Evolutionary conservation across 179 eudicot species (phyloP), one percentile per base, ranked within the genome.

Genomic region (Spergularia azorica): DNA sequence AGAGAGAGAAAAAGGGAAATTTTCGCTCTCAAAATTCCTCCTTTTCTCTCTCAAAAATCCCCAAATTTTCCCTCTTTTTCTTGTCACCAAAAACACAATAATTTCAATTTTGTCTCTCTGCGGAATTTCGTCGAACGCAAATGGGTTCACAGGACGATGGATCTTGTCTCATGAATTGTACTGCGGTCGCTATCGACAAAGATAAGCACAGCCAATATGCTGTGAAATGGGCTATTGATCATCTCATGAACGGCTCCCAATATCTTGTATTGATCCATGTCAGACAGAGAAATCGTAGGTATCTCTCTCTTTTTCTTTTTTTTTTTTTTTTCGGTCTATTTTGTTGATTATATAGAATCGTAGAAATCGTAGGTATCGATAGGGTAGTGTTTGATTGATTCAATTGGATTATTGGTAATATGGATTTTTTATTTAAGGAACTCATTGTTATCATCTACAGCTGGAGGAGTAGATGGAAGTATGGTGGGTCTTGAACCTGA

Each of bases 181-280:
- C 86, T 13, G 83, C 74, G 26, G 88, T 86, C 5, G 88, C 86
- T 12, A 76, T 86, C 56, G 88, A 86, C 62, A 86, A 79, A 73
- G 88, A 86, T 48, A 86, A 81, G 76, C 38, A 86, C 43, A 86
- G 86, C 72, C 86, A 80, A 17, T 70, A 78, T 38, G 88, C 88
- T 8, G 86, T 86, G 12, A 83, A 78, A 76, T 86, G 88, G 88
- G 84, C 88, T 6, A 55, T 81, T 79, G 88, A 86, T 73, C 84
- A 80, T 80, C 84, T 86, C 2, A n/a, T 83, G 55, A 51, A 65
- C 36, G 52, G 46, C 65, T 75, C 60, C 6, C 66, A 59, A 16
- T 61, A 69, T 69, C 63, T 86, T 75, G 52, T 78, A 6, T 80
- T 86, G 86, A 11, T 86, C 67, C 88, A 86, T 81, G 88, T 86